Base-by-base conservation (phyloP, 768 basidiomycete species). In the Hypsizygus marmoreus region DNA sequence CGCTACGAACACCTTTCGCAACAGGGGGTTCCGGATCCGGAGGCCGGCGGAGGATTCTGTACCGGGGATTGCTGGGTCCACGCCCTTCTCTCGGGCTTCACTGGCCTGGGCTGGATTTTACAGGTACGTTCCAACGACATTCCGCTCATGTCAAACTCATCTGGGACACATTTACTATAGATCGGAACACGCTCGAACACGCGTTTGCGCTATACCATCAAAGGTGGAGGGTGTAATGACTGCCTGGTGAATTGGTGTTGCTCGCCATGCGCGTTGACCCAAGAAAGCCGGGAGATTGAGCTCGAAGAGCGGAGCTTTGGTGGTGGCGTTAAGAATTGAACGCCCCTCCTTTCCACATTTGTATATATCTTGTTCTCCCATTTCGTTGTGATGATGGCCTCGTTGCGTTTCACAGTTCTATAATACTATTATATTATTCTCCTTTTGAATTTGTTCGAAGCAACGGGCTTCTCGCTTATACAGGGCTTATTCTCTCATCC, bases 281-380 rank as follows among this genome's bases (percentile, higher is more conserved):
- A 77, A 56, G 74, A 72, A 45, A 59, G 61, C 25, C 62, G 63
- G 23, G 74, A 77, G 45, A 50, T 77, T 13, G 58, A 64, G 36
- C 56, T 69, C 42, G 75, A 77, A 53, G 75, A 76, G 57, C 56
- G 56, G 37, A 67, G 63, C 26, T 43, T 54, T 28, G 42, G 31
- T 3, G 53, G 19, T 8, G 32, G 36, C 20, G 35, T 43, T 13
- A 55, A 50, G 39, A 40, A 47, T 6, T 57, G 40, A 51, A 37
- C 32, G 41, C 26, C 2, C 20, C 7, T 14, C n/a, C 14, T n/a
- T n/a, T n/a, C n/a, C n/a, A n/a, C n/a, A n/a, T n/a, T n/a, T n/a
- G n/a, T n/a, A n/a, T n/a, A n/a, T n/a, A n/a, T n/a, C n/a, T n/a
- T n/a, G n/a, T n/a, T n/a, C 8, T 20, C 24, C 29, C 29, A 10